These are phyloP conservation scores for Rhodomyrtus tomentosa DNA, from an alignment of 345 rosid species.

Conservation along the genomic window DNA sequence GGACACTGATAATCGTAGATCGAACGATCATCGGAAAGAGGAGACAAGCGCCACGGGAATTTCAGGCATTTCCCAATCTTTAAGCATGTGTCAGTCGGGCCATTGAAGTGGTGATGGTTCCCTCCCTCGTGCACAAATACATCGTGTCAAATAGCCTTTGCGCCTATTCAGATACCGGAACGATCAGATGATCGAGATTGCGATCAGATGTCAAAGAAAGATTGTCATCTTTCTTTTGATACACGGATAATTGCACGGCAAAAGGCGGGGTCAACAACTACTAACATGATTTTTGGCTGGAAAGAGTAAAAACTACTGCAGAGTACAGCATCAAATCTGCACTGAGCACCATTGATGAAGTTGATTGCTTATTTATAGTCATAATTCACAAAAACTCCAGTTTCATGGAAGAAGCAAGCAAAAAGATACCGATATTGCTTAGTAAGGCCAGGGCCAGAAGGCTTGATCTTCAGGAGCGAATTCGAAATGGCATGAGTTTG, in stretches of 20 bases:
- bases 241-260: neutral
- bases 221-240: neutral
- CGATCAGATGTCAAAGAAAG: too few relatives aligned
- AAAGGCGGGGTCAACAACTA: neutral
- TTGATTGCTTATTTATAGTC: neutral
- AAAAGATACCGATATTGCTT: neutral
- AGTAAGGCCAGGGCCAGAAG: conserved; percentile 50
- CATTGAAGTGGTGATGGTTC: neutral
- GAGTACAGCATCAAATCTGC: neutral
- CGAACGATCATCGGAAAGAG: neutral
- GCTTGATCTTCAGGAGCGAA: conserved; percentile 40
- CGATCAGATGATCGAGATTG: neutral
- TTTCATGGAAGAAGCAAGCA: neutral
- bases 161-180: neutral
- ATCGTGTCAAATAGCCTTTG: neutral
- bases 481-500: conserved; percentile 31
- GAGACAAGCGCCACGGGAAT: too few relatives aligned
- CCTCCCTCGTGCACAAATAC: neutral
- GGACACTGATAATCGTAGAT: neutral
- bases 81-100: neutral
- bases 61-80: too few relatives aligned
- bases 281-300: neutral
- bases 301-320: neutral
- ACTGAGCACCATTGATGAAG: neutral
- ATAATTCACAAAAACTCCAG: neutral